Evolutionary conservation across 2,329 filamentous ascomycete genomes (phyloP).

Genomic region (Dactylonectria macrodidyma): DNA sequence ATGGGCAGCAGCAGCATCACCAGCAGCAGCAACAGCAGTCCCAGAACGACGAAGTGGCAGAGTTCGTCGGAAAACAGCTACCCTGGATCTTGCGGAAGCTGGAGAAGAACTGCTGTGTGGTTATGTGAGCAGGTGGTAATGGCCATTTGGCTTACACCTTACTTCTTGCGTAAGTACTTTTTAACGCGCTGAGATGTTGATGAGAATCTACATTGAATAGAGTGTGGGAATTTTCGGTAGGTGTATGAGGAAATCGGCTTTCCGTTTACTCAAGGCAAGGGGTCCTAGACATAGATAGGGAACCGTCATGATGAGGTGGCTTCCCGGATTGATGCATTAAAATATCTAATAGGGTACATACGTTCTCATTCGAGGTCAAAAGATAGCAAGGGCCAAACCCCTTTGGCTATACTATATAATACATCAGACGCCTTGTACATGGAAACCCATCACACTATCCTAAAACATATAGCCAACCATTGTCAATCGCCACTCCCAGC

Average conservation of each 20-base stretch:
- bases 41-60: conserved; percentile 68
- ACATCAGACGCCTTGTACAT: neutral
- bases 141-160: conserved; percentile 22
- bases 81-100: conserved; percentile 74
- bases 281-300: conserved; percentile 26
- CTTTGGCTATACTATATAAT: neutral
- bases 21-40: conserved; percentile 61
- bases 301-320: conserved; percentile 9
- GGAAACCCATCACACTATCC: neutral
- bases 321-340: conserved; percentile 27
- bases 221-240: conserved; percentile 10
- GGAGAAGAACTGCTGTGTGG: conserved; percentile 78
- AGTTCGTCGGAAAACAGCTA: conserved; percentile 73
- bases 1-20: conserved; percentile 58
- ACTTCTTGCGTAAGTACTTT: conserved; percentile 30
- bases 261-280: neutral
- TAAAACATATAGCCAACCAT: too few species aligned
- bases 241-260: conserved; percentile 20
- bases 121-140: conserved; percentile 71
- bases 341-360: conserved; percentile 32
- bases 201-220: conserved; percentile 12
- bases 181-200: neutral
- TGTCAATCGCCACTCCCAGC: neutral
- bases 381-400: neutral
- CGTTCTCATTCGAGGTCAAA: conserved; percentile 19